phyloP scores from a whole-genome alignment of 2,329 filamentous ascomycete genomes.

The Zasmidium angulare region DNA sequence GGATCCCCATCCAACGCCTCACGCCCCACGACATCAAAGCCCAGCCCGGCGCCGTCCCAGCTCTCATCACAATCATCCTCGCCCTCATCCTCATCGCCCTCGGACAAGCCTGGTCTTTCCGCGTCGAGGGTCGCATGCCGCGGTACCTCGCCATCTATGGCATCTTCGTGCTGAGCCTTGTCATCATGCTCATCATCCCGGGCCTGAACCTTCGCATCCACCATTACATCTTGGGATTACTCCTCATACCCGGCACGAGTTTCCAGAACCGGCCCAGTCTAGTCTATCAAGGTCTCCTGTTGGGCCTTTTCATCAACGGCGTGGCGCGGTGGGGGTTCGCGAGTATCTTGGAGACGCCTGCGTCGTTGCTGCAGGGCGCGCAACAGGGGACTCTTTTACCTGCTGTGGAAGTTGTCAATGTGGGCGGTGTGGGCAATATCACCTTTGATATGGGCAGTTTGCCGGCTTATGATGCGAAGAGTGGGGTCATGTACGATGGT shows the following conservation, averaged over 20 bases:
- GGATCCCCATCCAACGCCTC: conserved; percentile 90
- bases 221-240: conserved; percentile 86
- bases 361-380: conserved; percentile 60
- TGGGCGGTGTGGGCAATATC: conserved; percentile 55
- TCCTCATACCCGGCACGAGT: conserved; percentile 83
- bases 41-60: conserved; percentile 84
- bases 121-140: conserved; percentile 77
- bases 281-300: conserved; percentile 82
- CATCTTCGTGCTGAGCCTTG: conserved; percentile 64
- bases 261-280: conserved; percentile 84
- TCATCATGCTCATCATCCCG: conserved; percentile 71
- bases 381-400: conserved; percentile 62
- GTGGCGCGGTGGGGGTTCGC: conserved; percentile 94
- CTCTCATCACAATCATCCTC: conserved; percentile 75
- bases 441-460: conserved; percentile 59
- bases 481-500: conserved; percentile 60
- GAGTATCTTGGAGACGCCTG: conserved; percentile 78
- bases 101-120: conserved; percentile 81
- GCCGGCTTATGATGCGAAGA: conserved; percentile 40
- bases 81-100: conserved; percentile 66
- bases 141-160: conserved; percentile 76
- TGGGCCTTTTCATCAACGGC: conserved; percentile 92
- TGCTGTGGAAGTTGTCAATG: conserved; percentile 43
- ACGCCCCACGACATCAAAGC: conserved; percentile 84
- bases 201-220: conserved; percentile 83